A percentile compares a stretch with the other conserved stretches of the same genome.
These are phyloP conservation scores for Micromonas commoda DNA, from an alignment of 139 green algal species.

Conservation along the genomic window DNA sequence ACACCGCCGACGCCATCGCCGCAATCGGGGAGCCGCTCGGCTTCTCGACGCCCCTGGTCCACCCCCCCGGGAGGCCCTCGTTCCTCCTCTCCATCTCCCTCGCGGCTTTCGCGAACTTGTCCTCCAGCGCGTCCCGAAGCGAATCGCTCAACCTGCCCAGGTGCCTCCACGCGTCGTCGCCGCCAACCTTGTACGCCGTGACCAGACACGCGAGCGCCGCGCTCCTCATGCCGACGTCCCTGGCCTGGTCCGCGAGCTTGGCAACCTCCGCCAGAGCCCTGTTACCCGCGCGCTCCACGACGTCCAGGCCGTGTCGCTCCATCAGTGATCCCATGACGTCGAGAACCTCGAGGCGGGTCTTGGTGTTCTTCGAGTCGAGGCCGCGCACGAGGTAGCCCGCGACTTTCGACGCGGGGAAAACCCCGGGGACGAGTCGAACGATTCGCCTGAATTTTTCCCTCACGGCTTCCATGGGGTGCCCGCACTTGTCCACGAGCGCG, in stretches of 20 bases:
- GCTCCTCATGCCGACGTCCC: conserved; percentile 67
- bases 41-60: neutral
- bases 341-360: conserved; percentile 74
- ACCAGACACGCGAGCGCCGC: conserved; percentile 68
- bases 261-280: conserved; percentile 45
- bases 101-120: conserved; percentile 32
- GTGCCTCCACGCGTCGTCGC: conserved; percentile 57
- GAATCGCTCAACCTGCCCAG: conserved; percentile 60
- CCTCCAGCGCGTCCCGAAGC: conserved; percentile 50
- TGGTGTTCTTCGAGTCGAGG: conserved; percentile 80
- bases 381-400: conserved; percentile 48
- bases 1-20: neutral
- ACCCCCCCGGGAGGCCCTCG: neutral
- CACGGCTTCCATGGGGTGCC: conserved; percentile 67
- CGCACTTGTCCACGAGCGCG: conserved; percentile 83
- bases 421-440: conserved; percentile 44
- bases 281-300: neutral
- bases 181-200: conserved; percentile 67
- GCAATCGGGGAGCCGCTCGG: neutral
- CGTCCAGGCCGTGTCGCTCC: conserved; percentile 48
- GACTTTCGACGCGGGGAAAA: conserved; percentile 51
- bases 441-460: conserved; percentile 59
- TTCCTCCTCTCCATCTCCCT: neutral
- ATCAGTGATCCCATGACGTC: conserved; percentile 67
- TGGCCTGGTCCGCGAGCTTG: conserved; percentile 65